Conservation (phyloP, 495 filamentous ascomycete species). For the Tetracladium marchalianum region DNA sequence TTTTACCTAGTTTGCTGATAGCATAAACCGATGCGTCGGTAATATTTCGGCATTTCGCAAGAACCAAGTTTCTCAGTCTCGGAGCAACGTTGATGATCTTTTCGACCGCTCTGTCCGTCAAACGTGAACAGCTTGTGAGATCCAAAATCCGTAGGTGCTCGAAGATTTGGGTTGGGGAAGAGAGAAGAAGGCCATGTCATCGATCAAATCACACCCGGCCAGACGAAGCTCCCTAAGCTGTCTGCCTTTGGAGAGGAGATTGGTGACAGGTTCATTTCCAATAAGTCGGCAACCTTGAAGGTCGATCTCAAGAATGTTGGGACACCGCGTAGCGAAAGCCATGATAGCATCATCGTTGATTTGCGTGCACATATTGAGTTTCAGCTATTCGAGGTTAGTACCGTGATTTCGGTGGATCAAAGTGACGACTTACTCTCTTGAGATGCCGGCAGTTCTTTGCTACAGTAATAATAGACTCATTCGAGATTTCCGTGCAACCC, state of each 20-base stretch:
- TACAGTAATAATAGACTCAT: conserved; percentile 72
- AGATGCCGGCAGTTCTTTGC: conserved; percentile 76
- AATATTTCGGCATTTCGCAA: conserved; percentile 88
- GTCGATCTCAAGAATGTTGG: conserved; percentile 91
- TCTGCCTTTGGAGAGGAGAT: conserved; percentile 62
- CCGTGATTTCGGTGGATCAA: neutral
- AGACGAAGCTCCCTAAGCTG: conserved; percentile 84
- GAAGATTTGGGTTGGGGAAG: conserved; percentile 61
- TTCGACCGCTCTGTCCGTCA: conserved; percentile 79
- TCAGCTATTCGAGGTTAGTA: conserved; percentile 50
- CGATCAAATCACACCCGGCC: conserved; percentile 71
- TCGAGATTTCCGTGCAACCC: conserved; percentile 72
- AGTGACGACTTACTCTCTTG: conserved; percentile 58
- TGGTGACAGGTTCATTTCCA: conserved; percentile 69
- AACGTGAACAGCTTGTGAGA: conserved; percentile 71
- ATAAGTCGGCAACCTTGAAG: conserved; percentile 76
- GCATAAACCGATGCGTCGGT: conserved; percentile 83
- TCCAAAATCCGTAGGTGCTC: conserved; percentile 91
- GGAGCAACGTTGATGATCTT: conserved; percentile 80
- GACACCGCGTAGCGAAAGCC: conserved; percentile 79
- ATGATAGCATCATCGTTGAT: conserved; percentile 70
- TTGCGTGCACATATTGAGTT: conserved; percentile 81
- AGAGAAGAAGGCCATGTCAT: conserved; percentile 75
- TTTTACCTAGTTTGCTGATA: conserved; percentile 86
- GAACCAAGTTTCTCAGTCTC: conserved; percentile 80